Evolutionary conservation across 371 early-diverging fungal genomes (phyloP).

Genomic region (Nematocida ausubeli): DNA sequence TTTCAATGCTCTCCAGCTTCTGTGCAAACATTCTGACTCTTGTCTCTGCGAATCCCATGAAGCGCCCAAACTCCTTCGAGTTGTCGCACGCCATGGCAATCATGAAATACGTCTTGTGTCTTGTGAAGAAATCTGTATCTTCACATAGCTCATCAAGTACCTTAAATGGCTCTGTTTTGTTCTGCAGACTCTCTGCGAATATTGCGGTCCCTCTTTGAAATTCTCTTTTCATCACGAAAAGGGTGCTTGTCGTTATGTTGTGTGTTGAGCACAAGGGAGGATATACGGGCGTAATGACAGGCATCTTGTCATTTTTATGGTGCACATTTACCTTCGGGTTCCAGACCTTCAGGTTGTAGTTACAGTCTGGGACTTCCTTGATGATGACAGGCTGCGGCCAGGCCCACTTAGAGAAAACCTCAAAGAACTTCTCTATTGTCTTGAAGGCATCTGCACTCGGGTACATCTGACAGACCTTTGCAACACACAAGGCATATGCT

Average conservation of each 20-base stretch:
- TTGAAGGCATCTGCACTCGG: conserved; percentile 83
- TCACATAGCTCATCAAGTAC: conserved; percentile 71
- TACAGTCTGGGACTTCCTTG: conserved; percentile 81
- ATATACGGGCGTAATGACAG: conserved; percentile 97
- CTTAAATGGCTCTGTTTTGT: background rate
- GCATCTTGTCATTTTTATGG: conserved; percentile 89
- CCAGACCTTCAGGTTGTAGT: conserved; percentile 87
- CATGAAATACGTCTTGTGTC: conserved; percentile 83
- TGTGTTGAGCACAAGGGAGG: conserved; percentile 98
- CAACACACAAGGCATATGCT: conserved; percentile 96
- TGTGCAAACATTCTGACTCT: conserved; percentile 79
- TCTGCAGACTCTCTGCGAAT: conserved; percentile 69
- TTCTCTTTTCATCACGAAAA: conserved; percentile 76
- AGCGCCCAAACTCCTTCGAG: conserved; percentile 60
- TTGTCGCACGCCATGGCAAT: conserved; percentile 70
- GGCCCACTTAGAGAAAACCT: conserved; percentile 79
- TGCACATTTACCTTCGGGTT: conserved; percentile 83
- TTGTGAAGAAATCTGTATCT: conserved; percentile 79
- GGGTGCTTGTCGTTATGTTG: conserved; percentile 87
- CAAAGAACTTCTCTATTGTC: conserved; percentile 83
- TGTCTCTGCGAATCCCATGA: conserved; percentile 85
- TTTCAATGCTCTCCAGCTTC: conserved; percentile 77
- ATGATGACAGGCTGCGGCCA: conserved; percentile 96
- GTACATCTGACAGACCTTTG: conserved; percentile 89
- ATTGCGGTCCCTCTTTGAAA: conserved; percentile 68